phyloP scores from a whole-genome alignment of 257 asterid genomes.

The Dorcoceras hygrometricum region DNA sequence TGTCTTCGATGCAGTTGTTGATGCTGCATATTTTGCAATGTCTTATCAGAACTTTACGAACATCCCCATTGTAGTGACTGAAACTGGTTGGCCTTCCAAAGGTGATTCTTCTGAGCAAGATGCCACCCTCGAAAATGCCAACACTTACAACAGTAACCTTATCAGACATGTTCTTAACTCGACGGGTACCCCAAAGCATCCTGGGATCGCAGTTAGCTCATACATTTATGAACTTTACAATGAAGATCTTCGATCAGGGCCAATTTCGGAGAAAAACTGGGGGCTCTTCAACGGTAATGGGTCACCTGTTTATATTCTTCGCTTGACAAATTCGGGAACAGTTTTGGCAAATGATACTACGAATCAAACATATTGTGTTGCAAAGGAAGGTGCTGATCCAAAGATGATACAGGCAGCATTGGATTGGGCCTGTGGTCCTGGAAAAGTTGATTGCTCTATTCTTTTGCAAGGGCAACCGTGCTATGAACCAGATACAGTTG shows the following conservation, averaged over 20 bases:
- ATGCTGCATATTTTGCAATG: constrained; percentile 91
- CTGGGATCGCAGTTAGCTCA: constrained; percentile 77
- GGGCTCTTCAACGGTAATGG: constrained; percentile 82
- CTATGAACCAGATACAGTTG: constrained; percentile 78
- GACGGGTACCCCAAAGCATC: constrained; percentile 93
- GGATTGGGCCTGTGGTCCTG: constrained; percentile 97
- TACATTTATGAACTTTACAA: constrained; percentile 84
- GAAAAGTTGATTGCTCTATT: constrained; percentile 74
- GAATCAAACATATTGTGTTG: constrained; percentile 77
- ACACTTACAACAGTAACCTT: constrained; percentile 85
- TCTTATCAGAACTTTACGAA: constrained; percentile 70
- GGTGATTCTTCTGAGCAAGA: constrained; percentile 72
- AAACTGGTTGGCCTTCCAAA: constrained; percentile 97
- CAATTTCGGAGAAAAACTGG: constrained; percentile 85
- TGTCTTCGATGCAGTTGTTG: constrained; percentile 87
- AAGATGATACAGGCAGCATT: constrained; percentile 84
- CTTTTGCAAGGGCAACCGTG: constrained; percentile 70
- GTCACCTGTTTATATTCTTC: constrained; percentile 61
- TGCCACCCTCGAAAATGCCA: constrained; percentile 72
- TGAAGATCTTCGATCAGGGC: constrained; percentile 75
- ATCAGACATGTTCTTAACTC: constrained; percentile 66
- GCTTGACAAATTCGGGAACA: constrained; percentile 71
- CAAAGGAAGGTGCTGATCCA: constrained; percentile 61
- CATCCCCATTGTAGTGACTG: constrained; percentile 65
- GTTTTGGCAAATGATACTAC: constrained; percentile 86